Conservation (phyloP, 148 eudicot genomes). For the Tetragonia tetragonoides region DNA sequence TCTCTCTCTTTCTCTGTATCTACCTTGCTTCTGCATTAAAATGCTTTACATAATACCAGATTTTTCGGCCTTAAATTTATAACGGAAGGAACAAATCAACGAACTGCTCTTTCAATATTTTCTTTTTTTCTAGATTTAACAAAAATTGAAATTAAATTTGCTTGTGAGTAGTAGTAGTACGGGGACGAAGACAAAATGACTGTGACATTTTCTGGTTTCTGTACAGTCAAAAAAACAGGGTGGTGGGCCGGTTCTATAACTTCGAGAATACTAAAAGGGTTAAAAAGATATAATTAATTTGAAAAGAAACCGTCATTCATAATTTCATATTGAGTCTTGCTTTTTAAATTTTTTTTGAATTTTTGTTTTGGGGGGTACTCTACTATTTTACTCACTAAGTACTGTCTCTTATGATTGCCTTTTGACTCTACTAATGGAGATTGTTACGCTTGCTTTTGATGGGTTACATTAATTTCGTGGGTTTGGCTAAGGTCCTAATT, state of each 20-base stretch:
- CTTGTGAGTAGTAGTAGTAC: not conserved
- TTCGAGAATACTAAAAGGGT: conserved; percentile 4
- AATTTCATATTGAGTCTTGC: not conserved
- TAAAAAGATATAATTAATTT: not conserved
- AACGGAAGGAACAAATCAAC: conserved; percentile 1
- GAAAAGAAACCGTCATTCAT: not conserved
- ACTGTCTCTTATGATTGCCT: too few species aligned
- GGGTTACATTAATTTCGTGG: not conserved
- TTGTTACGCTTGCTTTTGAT: not conserved
- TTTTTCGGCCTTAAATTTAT: conserved; percentile 5
- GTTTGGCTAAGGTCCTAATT: not conserved
- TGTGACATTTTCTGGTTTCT: conserved; percentile 3
- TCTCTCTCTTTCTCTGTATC: not conserved
- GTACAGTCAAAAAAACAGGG: conserved; percentile 1
- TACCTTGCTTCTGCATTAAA: conserved; percentile 4
- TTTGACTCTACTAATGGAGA: too few species aligned
- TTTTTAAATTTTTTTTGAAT: too few species aligned
- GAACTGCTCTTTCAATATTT: too few species aligned
- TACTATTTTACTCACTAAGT: too few species aligned
- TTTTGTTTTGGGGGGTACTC: too few species aligned
- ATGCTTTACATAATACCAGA: not conserved
- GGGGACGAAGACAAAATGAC: conserved; percentile 11
- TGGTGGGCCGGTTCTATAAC: conserved; percentile 12
- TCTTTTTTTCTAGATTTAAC: too few species aligned
- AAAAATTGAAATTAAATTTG: not conserved